Evolutionary conservation across 805 yeast genomes (phyloP).

Genomic region (Metschnikowia reukaufii): DNA sequence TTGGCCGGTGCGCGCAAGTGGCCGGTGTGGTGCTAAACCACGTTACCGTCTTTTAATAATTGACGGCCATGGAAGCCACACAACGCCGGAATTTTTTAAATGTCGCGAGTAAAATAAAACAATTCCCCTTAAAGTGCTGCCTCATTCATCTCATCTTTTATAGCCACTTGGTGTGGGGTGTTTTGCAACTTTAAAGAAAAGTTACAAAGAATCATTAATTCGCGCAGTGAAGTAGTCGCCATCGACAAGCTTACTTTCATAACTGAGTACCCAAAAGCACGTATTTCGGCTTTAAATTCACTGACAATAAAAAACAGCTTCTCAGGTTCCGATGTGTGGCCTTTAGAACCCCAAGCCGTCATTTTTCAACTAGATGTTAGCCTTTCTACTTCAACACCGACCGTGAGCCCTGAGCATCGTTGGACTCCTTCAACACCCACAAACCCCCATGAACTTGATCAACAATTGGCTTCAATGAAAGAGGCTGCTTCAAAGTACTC

Average conservation of each 20-base stretch:
- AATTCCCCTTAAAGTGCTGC: background rate
- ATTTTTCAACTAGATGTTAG: background rate
- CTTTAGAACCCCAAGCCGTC: background rate
- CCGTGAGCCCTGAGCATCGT: background rate
- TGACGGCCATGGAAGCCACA: background rate
- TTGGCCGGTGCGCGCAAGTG: no score
- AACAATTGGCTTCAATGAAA: background rate
- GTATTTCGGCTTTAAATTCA: background rate
- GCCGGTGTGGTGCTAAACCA: no score
- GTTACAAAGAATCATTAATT: background rate
- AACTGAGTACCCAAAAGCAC: background rate
- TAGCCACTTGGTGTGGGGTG: background rate
- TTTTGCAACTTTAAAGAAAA: background rate
- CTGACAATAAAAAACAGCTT: background rate
- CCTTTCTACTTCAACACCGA: background rate
- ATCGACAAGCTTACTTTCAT: background rate
- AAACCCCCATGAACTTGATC: background rate
- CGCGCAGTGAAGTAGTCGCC: background rate
- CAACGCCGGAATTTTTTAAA: background rate
- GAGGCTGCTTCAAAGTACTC: background rate
- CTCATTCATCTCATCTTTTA: background rate
- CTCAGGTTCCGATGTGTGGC: background rate
- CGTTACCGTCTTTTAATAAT: background rate
- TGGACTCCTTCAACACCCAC: background rate
- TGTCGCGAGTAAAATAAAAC: background rate